Conservation (phyloP, 495 filamentous ascomycete species). For the Penicillium canariense region DNA sequence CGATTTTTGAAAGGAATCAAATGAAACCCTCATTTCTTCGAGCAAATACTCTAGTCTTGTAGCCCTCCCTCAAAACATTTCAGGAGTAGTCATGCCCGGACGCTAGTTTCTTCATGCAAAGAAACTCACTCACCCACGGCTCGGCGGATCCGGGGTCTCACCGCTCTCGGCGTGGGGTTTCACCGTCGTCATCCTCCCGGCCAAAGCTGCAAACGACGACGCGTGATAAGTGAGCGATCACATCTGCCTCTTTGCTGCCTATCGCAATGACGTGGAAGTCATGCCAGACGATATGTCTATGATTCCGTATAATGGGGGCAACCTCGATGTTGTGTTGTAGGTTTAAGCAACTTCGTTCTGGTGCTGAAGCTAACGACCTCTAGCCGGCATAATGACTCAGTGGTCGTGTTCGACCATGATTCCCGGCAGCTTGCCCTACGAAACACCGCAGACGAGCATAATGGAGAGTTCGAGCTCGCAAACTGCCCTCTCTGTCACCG, state of each 20-base stretch:
- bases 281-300: constrained; percentile 49
- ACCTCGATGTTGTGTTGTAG: constrained; percentile 53
- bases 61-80: no score
- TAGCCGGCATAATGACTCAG: constrained; percentile 86
- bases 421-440: constrained; percentile 82
- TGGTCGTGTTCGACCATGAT: constrained; percentile 85
- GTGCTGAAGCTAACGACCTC: constrained; percentile 4
- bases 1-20: constrained; percentile 9
- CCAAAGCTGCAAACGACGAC: not conserved
- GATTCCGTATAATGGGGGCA: constrained; percentile 44
- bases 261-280: constrained; percentile 9
- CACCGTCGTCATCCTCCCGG: constrained; percentile 6
- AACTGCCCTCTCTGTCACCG: constrained; percentile 89
- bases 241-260: not conserved
- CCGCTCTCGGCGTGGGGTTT: constrained; percentile 9
- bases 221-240: not conserved
- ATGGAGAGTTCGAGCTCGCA: constrained; percentile 48
- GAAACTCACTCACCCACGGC: not conserved
- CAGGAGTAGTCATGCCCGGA: no score
- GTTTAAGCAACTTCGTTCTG: constrained; percentile 7
- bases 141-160: constrained; percentile 9
- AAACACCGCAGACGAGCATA: constrained; percentile 48
- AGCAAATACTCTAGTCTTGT: not conserved
- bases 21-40: constrained; percentile 3
- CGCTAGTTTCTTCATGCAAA: not conserved